These are phyloP conservation scores for Passiflora organensis DNA, from an alignment of 345 rosid genomes.

Conservation along the genomic window DNA sequence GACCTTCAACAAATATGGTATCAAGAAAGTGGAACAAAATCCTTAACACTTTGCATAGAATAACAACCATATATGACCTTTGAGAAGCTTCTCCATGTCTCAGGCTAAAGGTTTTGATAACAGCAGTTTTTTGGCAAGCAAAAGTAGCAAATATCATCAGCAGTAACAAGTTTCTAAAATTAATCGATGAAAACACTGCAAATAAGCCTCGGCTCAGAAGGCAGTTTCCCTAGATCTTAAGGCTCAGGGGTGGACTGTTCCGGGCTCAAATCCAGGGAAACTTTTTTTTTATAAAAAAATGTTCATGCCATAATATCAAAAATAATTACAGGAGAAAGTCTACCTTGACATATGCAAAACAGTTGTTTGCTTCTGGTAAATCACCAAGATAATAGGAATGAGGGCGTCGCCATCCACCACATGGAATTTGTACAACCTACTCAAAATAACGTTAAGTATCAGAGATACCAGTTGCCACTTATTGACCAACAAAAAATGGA, in stretches of 20 bases:
- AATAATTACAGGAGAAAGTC: constrained; percentile 10
- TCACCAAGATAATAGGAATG: constrained; percentile 79
- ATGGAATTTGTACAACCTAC: constrained; percentile 86
- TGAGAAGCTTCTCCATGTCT: not conserved
- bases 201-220: too few relatives aligned
- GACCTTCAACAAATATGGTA: too few relatives aligned
- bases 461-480: constrained; percentile 6
- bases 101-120: not conserved
- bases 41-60: too few relatives aligned
- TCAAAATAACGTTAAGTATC: constrained; percentile 28
- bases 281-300: too few relatives aligned
- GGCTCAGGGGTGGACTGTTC: too few relatives aligned
- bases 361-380: constrained; percentile 58
- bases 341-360: constrained; percentile 95
- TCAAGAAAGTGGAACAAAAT: too few relatives aligned
- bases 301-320: too few relatives aligned
- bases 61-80: too few relatives aligned
- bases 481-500: not conserved
- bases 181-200: not conserved
- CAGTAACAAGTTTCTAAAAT: not conserved
- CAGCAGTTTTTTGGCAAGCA: too few relatives aligned
- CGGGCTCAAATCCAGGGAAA: too few relatives aligned
- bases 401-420: constrained; percentile 99
- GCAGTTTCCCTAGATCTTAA: too few relatives aligned
- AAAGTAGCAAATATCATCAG: too few relatives aligned